Conservation (phyloP, 78 protist species). For the Anaeramoeba flamelloides region DNA sequence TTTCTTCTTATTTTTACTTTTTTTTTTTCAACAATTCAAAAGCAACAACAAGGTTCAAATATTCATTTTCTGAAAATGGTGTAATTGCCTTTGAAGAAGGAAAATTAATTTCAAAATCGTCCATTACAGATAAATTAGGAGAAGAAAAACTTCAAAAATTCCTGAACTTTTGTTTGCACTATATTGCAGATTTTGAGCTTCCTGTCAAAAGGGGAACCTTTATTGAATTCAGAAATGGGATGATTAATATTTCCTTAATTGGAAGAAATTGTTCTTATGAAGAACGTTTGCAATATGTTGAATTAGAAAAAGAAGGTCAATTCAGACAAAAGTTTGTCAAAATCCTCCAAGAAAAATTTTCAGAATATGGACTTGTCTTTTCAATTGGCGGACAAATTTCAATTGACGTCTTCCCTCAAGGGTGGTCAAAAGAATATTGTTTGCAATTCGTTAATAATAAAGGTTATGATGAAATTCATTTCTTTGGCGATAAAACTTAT, state of each 20-base stretch:
- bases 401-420: constrained; percentile 91
- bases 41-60: constrained; percentile 44
- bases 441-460: constrained; percentile 46
- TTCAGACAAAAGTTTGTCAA: constrained; percentile 60
- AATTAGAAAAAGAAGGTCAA: constrained; percentile 58
- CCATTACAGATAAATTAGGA: constrained; percentile 43
- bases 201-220: constrained; percentile 87
- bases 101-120: constrained; percentile 9
- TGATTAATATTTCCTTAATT: constrained; percentile 93
- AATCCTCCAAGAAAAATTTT: constrained; percentile 43
- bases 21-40: not conserved
- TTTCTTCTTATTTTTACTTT: not conserved
- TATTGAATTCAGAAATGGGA: constrained; percentile 89
- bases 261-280: constrained; percentile 88
- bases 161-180: constrained; percentile 45
- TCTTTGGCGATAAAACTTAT: constrained; percentile 93
- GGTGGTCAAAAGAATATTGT: constrained; percentile 72
- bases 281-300: constrained; percentile 78
- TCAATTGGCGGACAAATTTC: constrained; percentile 90
- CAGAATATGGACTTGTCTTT: constrained; percentile 37
- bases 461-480: constrained; percentile 67
- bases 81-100: constrained; percentile 70
- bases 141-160: constrained; percentile 51
- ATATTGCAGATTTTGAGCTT: constrained; percentile 62
- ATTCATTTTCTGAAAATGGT: constrained; percentile 89